Conservation (phyloP, 1,284 basidiomycete species). For the Schizophyllum amplum region DNA sequence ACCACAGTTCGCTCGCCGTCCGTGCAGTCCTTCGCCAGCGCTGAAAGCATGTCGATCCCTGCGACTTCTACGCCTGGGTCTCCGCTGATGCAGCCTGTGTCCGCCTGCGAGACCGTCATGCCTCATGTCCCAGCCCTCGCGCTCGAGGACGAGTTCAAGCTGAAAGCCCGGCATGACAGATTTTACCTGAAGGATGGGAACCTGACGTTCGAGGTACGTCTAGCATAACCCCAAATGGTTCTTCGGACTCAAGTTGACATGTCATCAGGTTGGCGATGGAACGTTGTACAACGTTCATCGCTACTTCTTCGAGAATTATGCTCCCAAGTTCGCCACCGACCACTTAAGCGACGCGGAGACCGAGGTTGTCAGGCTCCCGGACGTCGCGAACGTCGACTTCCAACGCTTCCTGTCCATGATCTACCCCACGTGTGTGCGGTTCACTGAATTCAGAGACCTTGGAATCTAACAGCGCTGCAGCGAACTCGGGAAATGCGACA, state of each 20-base stretch:
- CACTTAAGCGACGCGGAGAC: slow-evolving; percentile 3
- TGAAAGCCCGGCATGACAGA: too few species aligned
- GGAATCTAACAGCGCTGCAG: slow-evolving; percentile 12
- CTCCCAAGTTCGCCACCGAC: slow-evolving; percentile 20
- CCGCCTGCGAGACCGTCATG: too few species aligned
- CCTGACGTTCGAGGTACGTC: too few species aligned
- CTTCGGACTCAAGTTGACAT: slow-evolving; percentile 9
- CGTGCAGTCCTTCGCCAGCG: too few species aligned
- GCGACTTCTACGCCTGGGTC: too few species aligned
- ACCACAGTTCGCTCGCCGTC: too few species aligned
- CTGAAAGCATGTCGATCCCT: too few species aligned
- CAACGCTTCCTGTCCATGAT: slow-evolving; percentile 20
- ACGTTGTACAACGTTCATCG: slow-evolving; percentile 23
- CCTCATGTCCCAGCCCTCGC: too few species aligned
- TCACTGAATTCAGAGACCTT: background rate
- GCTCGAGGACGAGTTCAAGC: too few species aligned
- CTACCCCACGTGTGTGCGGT: slow-evolving; percentile 12
- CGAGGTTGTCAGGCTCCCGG: slow-evolving; percentile 11
- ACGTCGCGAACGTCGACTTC: slow-evolving; percentile 19
- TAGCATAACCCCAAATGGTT: too few species aligned
- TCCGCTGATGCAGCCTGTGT: too few species aligned
- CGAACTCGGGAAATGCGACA: slow-evolving; percentile 20
- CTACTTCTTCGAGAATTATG: slow-evolving; percentile 25
- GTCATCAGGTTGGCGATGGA: slow-evolving; percentile 16
- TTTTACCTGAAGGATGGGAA: too few species aligned